phyloP scores from a whole-genome alignment of 495 filamentous ascomycete genomes.

The Xanthoparmelia taractica region DNA sequence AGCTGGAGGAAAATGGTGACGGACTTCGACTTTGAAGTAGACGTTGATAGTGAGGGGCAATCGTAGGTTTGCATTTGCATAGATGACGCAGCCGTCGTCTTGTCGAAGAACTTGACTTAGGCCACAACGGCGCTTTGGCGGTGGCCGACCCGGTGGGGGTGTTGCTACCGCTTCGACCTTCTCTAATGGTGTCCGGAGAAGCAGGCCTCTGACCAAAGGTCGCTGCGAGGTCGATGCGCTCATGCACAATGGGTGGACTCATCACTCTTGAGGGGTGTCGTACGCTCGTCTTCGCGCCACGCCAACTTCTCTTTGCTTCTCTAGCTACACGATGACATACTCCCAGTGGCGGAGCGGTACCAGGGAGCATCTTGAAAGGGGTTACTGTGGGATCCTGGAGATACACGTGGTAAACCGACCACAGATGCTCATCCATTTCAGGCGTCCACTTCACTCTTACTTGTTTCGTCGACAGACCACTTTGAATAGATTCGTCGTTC shows the following conservation, averaged over 20 bases:
- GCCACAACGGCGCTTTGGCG: constrained; percentile 50
- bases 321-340: constrained; percentile 83
- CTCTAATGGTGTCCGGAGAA: constrained; percentile 36
- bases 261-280: constrained; percentile 17
- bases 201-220: constrained; percentile 12
- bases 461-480: constrained; percentile 9
- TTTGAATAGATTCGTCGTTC: constrained; percentile 19
- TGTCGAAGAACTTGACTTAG: constrained; percentile 73
- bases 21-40: constrained; percentile 66
- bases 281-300: constrained; percentile 36
- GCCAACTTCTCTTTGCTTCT: constrained; percentile 80
- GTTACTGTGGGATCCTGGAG: constrained; percentile 88
- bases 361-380: constrained; percentile 84
- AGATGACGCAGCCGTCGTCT: constrained; percentile 72
- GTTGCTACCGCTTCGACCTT: constrained; percentile 51
- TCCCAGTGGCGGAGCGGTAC: constrained; percentile 76
- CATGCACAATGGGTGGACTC: constrained; percentile 6
- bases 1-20: constrained; percentile 52
- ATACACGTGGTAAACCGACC: constrained; percentile 83
- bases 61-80: constrained; percentile 66
- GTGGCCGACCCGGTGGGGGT: constrained; percentile 50
- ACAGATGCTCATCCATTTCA: constrained; percentile 87
- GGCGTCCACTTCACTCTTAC: constrained; percentile 56
- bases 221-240: not conserved
- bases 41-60: constrained; percentile 59